Base-by-base conservation (phyloP, 148 eudicot species). In the Spergularia marina region DNA sequence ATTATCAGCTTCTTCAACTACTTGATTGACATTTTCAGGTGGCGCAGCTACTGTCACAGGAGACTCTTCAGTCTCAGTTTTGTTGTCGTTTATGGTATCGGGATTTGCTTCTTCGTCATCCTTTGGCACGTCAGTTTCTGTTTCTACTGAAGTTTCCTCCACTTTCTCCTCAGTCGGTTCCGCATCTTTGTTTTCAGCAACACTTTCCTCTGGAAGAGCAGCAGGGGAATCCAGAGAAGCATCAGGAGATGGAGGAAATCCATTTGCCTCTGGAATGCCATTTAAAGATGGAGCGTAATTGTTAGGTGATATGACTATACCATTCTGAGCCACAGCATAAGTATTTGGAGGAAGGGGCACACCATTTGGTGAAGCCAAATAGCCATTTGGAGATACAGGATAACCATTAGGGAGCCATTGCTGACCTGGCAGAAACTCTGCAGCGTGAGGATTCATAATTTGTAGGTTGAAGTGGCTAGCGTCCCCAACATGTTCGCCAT, bases 371-470 rank as follows among this genome's bases (percentile, higher is more conserved):
- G 71, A 73, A 84, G 57, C 83, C 84, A 78, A 8, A 79, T 66
- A 79, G 1, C 80, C 80, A 72, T 78, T 82, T 14, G 86, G 85
- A 56, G 85, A 60, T 16, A 85, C 76, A 0, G 84, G 77, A 65
- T 78, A 76, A 39, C 78, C 87, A 76, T 88, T 88, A 75, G 92
- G 82, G 56, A 90, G 79, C 98, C 98, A 91, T 15, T 86, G 86
- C 44, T 89, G 96, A 56, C 83, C 83, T 58, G 98, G 97, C 53
- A 94, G 83, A 82, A 90, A 94, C 84, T 94, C 97, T 61, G 91
- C 84, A 12, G 98, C 98, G 81, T 86, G 97, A 51, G 97, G 98
- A 55, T 94, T 94, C 97, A 94, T 94, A 40, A 90, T 87, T 79
- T 73, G 84, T 65, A 89, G 83, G 73, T 83, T 83, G 72, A 87